Evolutionary conservation across 2,329 filamentous ascomycete species (phyloP).

Genomic region (Aspergillus spinulosporus): DNA sequence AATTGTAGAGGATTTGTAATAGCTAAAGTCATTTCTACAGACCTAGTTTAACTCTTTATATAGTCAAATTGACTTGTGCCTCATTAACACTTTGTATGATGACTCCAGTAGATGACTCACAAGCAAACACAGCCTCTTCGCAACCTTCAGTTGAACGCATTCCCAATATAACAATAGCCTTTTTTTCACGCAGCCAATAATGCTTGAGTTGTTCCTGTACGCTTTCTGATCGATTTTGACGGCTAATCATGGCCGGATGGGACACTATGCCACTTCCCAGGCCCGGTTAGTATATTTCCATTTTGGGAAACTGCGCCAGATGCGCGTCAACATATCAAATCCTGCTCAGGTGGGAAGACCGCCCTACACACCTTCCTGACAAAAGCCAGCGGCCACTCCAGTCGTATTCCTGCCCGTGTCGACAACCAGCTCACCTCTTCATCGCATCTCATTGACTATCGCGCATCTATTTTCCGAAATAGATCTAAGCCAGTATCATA

Average conservation of each 20-base stretch:
- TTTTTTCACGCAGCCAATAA: background rate
- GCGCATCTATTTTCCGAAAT: constrained; percentile 15
- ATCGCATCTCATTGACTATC: constrained; percentile 11
- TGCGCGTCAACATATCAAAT: background rate
- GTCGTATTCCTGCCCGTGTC: background rate
- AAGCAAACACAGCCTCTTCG: background rate
- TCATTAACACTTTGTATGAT: background rate
- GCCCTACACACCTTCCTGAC: background rate
- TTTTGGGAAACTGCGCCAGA: constrained; percentile 3
- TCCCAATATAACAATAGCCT: too few relatives aligned
- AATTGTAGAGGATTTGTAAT: background rate
- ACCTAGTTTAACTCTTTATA: too few relatives aligned
- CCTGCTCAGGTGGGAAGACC: background rate
- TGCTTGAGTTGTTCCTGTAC: too few relatives aligned
- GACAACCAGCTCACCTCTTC: background rate
- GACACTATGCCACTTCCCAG: background rate
- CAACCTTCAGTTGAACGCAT: too few relatives aligned
- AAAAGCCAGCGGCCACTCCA: background rate
- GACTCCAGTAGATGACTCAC: background rate
- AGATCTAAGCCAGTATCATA: constrained; percentile 13
- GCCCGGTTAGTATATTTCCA: background rate
- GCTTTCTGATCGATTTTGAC: background rate
- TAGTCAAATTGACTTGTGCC: background rate
- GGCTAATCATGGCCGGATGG: background rate
- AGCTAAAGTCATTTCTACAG: too few relatives aligned